Evolutionary conservation across 2,329 filamentous ascomycete species (phyloP).

Genomic region (Xylaria sp.): DNA sequence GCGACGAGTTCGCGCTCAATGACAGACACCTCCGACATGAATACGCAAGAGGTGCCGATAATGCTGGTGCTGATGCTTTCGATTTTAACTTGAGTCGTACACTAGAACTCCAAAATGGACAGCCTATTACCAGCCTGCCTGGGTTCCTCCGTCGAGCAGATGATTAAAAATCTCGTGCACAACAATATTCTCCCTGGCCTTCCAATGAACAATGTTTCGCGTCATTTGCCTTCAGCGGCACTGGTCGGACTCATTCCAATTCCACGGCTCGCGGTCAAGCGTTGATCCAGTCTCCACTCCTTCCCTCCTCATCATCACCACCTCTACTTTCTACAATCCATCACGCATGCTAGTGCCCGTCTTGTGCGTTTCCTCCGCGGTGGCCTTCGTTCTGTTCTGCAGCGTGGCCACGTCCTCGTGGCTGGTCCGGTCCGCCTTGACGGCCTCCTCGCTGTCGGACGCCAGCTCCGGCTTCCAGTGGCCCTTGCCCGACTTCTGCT

Average conservation of each 20-base stretch:
- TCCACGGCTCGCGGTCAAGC: conserved; percentile 4
- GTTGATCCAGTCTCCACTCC: not conserved
- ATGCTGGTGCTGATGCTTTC: conserved; percentile 17
- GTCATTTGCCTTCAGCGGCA: not conserved
- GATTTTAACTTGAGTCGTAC: conserved; percentile 18
- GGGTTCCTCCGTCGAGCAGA: not conserved
- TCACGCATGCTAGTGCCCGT: conserved; percentile 62
- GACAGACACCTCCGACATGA: conserved; percentile 11
- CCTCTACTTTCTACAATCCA: conserved; percentile 49
- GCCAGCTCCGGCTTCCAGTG: conserved; percentile 84
- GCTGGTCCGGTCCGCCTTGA: conserved; percentile 72
- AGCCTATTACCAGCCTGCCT: not conserved
- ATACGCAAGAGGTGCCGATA: not conserved
- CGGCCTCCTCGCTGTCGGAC: conserved; percentile 80
- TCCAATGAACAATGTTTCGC: not conserved
- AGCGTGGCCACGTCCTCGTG: conserved; percentile 58
- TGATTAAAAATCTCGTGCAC: not conserved
- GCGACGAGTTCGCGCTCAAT: conserved; percentile 18
- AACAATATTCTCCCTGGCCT: not conserved
- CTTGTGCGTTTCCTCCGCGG: conserved; percentile 61
- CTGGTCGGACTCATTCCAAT: not conserved
- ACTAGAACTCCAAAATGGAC: conserved; percentile 10
- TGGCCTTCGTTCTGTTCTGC: conserved; percentile 69
- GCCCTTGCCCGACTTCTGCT: conserved; percentile 75
- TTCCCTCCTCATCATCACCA: not conserved